Base-by-base conservation (phyloP, 352 stramenopile species). In the Blastocystis sp. region DNA sequence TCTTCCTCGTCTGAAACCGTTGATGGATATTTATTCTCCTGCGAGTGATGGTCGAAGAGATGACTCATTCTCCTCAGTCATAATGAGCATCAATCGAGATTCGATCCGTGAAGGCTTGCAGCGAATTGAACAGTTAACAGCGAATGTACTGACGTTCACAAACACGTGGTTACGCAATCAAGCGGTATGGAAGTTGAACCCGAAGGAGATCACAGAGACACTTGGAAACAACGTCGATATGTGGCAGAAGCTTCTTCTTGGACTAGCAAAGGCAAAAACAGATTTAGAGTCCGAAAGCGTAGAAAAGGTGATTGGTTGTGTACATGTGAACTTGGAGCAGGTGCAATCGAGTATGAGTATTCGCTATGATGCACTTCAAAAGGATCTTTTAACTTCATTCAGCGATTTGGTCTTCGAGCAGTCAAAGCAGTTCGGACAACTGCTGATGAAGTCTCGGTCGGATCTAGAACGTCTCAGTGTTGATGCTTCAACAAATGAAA, bases 361-460 rank as follows among this genome's bases (percentile, higher is more conserved):
- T 16, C 89, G 90, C 9, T 99, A 99, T 92, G 98, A 99, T 91
- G 96, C 96, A 2, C 99, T 97, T 96, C 97, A 99, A 90, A 98
- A 98, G 79, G 96, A 99, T 87, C 94, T 99, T 63, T 94, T 99
- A 50, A 93, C 94, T 9, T 95, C 96, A 64, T 99, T 99, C 91
- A 95, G 94, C 7, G 91, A 95, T 53, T 93, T 99, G 43, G 91
- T 99, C 20, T 93, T 93, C 65, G 93, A 97, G 76, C 94, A 96
- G 87, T 98, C 98, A 69, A 94, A 94, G 69, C 92, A 93, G 65
- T 96, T 95, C 92, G 93, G 85, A 62, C 90, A 64, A 92, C 92
- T 90, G 90, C 94, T 89, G 90, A 87, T 6, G 70, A 13, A 75
- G n/a, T 81, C 90, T 47, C 87, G 90, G 24, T n/a, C 11, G 3